phyloP scores from a whole-genome alignment of 805 yeast species.

The Isabelozyma rhagii region DNA sequence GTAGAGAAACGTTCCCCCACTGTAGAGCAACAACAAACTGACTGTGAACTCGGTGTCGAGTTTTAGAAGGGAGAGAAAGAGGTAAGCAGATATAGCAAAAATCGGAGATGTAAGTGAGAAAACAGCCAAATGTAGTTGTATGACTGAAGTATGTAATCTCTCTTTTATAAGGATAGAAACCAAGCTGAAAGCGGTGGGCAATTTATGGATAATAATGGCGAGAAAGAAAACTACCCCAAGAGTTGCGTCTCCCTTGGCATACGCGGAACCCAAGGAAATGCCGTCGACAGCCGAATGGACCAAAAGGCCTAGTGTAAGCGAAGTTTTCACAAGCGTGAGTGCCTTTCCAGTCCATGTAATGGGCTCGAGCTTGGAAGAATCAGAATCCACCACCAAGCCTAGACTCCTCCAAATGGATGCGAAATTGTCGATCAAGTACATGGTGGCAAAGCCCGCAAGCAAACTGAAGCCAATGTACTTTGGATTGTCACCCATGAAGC shows the following conservation, averaged over 20 bases:
- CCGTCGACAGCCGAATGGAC: conserved; percentile 75
- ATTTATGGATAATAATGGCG: conserved; percentile 66
- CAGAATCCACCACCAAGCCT: neutral
- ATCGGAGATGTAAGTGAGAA: conserved; percentile 64
- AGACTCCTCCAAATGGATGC: conserved; percentile 2
- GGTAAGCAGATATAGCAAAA: conserved; percentile 52
- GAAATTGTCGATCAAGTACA: conserved; percentile 49
- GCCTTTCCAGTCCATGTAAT: neutral
- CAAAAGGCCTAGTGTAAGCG: conserved; percentile 57
- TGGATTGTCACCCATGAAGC: conserved; percentile 11
- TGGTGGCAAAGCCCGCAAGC: conserved; percentile 50
- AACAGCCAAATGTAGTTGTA: conserved; percentile 45
- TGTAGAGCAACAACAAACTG: conserved; percentile 56
- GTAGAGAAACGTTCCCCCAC: conserved; percentile 72
- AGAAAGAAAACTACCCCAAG: conserved; percentile 48
- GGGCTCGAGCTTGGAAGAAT: neutral
- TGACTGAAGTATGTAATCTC: conserved; percentile 24
- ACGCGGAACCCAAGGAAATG: conserved; percentile 63
- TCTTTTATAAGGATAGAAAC: conserved; percentile 48
- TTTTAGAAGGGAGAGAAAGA: conserved; percentile 29
- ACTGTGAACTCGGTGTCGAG: conserved; percentile 34
- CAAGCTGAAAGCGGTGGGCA: conserved; percentile 73
- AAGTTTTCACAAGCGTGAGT: conserved; percentile 12
- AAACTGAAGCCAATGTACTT: conserved; percentile 45
- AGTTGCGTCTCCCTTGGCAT: conserved; percentile 32